phyloP scores from a whole-genome alignment of 2,329 filamentous ascomycete species.

The Talaromyces sp. region DNA sequence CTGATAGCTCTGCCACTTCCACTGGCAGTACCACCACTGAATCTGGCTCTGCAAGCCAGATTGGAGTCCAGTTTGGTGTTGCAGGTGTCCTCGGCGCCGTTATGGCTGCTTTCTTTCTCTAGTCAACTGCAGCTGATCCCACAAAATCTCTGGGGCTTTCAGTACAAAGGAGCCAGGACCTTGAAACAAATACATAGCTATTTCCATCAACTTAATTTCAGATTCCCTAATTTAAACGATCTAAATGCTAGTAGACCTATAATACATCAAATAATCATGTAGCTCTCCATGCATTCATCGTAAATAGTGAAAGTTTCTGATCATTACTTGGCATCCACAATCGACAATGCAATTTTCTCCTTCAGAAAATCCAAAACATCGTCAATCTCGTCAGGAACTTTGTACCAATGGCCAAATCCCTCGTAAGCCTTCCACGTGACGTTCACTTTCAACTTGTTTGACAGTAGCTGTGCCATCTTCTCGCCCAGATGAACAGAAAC shows the following conservation, averaged over 20 bases:
- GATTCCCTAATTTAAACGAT: not conserved
- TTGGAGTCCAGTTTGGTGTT: slow-evolving; percentile 28
- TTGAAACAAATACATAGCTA: not conserved
- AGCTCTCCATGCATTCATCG: no score
- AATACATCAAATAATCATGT: not conserved
- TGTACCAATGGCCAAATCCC: slow-evolving; percentile 49
- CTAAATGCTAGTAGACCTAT: not conserved
- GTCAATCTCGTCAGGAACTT: slow-evolving; percentile 48
- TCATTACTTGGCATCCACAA: not conserved
- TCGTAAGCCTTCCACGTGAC: slow-evolving; percentile 42
- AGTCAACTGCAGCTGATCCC: slow-evolving; percentile 10
- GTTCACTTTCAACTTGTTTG: slow-evolving; percentile 4
- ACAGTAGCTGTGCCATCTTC: slow-evolving; percentile 10
- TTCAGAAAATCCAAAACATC: slow-evolving; percentile 41
- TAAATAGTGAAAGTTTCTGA: not conserved
- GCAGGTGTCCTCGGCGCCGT: slow-evolving; percentile 35
- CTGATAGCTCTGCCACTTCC: slow-evolving; percentile 7
- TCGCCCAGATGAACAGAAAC: not conserved
- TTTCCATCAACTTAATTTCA: not conserved
- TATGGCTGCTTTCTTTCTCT: slow-evolving; percentile 38
- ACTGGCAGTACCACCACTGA: slow-evolving; percentile 21
- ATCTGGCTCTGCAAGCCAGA: slow-evolving; percentile 30
- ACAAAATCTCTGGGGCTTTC: not conserved
- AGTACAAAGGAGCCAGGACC: not conserved
- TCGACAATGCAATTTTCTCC: slow-evolving; percentile 17